phyloP scores from a whole-genome alignment of 2,329 filamentous ascomycete species.

The Macrophomina tecta region DNA sequence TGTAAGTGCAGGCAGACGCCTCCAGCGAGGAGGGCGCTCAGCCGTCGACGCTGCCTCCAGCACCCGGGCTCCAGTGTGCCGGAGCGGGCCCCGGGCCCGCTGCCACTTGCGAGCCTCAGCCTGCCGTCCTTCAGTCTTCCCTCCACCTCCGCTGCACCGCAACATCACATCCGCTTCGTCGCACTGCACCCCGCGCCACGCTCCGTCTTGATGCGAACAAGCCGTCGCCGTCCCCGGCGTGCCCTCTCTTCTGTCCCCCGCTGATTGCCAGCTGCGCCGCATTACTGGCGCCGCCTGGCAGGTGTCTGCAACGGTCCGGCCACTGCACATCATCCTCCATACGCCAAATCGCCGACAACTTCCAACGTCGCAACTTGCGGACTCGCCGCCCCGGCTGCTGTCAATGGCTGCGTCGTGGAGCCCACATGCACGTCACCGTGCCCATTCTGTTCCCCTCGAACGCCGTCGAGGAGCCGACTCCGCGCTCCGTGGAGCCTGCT shows the following conservation, averaged over 20 bases:
- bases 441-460: neutral
- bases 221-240: no score
- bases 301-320: neutral
- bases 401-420: slow-evolving; percentile 2
- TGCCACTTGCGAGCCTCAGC: no score
- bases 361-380: slow-evolving; percentile 4
- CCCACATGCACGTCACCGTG: slow-evolving; percentile 2
- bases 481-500: neutral
- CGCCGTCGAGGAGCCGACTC: slow-evolving; percentile 16
- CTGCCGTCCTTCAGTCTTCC: no score
- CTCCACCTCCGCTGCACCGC: neutral
- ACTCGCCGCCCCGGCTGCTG: slow-evolving; percentile 1
- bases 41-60: no score
- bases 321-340: neutral
- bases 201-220: no score
- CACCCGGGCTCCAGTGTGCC: neutral
- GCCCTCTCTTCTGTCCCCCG: neutral
- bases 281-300: neutral
- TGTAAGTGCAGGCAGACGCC: no score
- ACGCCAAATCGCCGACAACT: neutral
- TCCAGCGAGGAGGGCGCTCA: no score
- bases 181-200: neutral
- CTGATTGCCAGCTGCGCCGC: neutral
- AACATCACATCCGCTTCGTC: neutral
- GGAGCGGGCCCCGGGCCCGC: neutral